These are phyloP conservation scores for Boletellus deceptivus DNA, from an alignment of 1,284 basidiomycete genomes.

Conservation along the genomic window DNA sequence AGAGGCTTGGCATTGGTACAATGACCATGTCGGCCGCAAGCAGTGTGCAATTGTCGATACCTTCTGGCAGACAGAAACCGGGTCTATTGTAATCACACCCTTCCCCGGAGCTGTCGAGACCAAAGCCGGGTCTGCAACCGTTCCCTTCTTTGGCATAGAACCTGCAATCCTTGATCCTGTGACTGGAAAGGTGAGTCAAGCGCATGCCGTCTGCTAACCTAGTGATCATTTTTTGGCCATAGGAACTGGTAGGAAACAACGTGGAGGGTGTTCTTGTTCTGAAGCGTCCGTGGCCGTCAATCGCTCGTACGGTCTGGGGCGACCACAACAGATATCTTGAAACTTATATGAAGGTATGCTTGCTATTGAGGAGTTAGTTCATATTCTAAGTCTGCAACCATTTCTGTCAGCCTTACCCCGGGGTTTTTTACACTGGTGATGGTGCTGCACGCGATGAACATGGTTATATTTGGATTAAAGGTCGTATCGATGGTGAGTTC, in stretches of 20 bases:
- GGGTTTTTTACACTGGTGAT: constrained; percentile 95
- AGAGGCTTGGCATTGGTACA: constrained; percentile 99
- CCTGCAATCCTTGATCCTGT: constrained; percentile 85
- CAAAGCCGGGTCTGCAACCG: constrained; percentile 95
- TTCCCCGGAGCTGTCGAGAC: constrained; percentile 94
- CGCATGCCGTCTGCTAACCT: background rate
- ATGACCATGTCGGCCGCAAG: constrained; percentile 86
- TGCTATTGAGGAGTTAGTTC: background rate
- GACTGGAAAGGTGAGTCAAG: constrained; percentile 51
- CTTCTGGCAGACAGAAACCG: constrained; percentile 98
- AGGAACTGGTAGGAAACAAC: constrained; percentile 76
- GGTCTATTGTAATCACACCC: constrained; percentile 92
- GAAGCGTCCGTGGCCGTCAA: constrained; percentile 90
- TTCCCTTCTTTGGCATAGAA: constrained; percentile 97
- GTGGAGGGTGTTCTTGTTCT: constrained; percentile 92
- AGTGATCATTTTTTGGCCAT: constrained; percentile 2
- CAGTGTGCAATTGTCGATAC: constrained; percentile 97
- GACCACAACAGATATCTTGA: constrained; percentile 93
- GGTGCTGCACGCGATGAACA: constrained; percentile 93
- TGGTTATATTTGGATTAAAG: constrained; percentile 99
- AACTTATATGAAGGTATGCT: constrained; percentile 81
- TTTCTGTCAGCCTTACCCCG: constrained; percentile 65
- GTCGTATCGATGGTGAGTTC: constrained; percentile 88
- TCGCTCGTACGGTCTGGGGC: constrained; percentile 91
- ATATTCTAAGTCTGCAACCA: constrained; percentile 2